These are phyloP conservation scores for Pistacia vera DNA, from an alignment of 345 rosid genomes.

Conservation along the genomic window DNA sequence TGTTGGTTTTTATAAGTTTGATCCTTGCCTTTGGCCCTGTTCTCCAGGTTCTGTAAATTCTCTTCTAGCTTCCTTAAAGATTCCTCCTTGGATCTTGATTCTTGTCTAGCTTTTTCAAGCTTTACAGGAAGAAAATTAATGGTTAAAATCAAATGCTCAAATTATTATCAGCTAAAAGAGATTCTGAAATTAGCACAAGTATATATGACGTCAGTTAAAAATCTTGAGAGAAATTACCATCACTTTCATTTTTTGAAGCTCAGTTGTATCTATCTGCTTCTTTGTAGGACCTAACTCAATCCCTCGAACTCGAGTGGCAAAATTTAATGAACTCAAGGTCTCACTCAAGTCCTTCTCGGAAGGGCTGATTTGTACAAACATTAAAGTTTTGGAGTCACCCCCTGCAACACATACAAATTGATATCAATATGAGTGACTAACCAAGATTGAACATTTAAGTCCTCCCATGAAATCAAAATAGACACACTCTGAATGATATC, in stretches of 20 bases:
- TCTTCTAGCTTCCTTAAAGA: conserved; percentile 77
- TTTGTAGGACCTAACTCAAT: conserved; percentile 81
- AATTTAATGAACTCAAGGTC: conserved; percentile 83
- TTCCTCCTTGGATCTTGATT: conserved; percentile 79
- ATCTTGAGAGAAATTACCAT: conserved; percentile 42
- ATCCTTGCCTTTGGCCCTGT: conserved; percentile 71
- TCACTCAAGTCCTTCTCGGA: conserved; percentile 85
- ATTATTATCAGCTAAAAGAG: not conserved
- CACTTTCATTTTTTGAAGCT: conserved; percentile 78
- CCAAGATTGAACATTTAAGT: conserved; percentile 10
- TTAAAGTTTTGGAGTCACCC: conserved; percentile 88
- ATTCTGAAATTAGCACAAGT: not conserved
- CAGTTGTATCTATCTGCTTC: conserved; percentile 77
- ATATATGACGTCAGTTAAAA: conserved; percentile 3
- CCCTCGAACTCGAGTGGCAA: conserved; percentile 92
- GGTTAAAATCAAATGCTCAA: conserved; percentile 8
- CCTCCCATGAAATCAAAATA: conserved; percentile 7
- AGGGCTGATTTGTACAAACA: conserved; percentile 97
- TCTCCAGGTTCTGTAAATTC: conserved; percentile 66
- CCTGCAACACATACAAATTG: conserved; percentile 43
- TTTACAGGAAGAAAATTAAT: conserved; percentile 24
- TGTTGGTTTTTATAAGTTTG: conserved; percentile 54
- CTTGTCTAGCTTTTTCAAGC: conserved; percentile 89
- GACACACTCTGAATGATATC: conserved; percentile 9
- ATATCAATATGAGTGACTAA: conserved; percentile 4